These are phyloP conservation scores for Sistotremastrum niveocremeum DNA, from an alignment of 768 basidiomycete genomes.

Conservation along the genomic window DNA sequence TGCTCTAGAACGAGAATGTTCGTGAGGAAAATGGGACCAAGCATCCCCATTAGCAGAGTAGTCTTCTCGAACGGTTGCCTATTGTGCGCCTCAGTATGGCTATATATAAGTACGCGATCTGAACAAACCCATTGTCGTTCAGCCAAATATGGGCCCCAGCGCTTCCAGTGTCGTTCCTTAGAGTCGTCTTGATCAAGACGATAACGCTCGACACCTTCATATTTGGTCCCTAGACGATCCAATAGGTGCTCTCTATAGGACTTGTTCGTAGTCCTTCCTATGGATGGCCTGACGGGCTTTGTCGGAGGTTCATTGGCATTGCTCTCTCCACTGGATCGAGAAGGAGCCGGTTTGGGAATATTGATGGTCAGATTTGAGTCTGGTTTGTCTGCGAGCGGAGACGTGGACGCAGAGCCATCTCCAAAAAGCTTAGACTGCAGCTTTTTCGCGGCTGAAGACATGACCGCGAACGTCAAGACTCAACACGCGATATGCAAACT, in stretches of 20 bases:
- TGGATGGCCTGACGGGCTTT: not conserved
- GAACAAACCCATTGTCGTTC: conserved; percentile 90
- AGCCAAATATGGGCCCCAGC: conserved; percentile 96
- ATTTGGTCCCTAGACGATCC: conserved; percentile 50
- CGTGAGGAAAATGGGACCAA: conserved; percentile 92
- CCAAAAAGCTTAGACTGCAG: no score
- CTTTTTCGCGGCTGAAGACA: no score
- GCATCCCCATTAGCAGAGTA: conserved; percentile 95
- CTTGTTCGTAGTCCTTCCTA: conserved; percentile 9
- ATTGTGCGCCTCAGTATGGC: conserved; percentile 5
- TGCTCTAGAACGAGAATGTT: conserved; percentile 82
- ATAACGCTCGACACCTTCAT: conserved; percentile 71
- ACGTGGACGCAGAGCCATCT: no score
- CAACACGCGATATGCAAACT: no score
- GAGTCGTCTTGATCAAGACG: conserved; percentile 74
- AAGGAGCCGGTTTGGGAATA: conserved; percentile 5
- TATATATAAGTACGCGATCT: conserved; percentile 6
- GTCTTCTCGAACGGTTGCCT: conserved; percentile 98
- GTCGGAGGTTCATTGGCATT: not conserved
- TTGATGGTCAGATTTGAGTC: conserved; percentile 9
- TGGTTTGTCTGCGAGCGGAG: no score
- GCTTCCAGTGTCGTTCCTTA: conserved; percentile 87
- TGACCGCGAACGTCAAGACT: no score
- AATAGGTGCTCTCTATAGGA: conserved; percentile 54
- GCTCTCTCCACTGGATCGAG: not conserved